Conservation (phyloP, 345 rosid species). For the Psidium friedrichsthalianum region DNA sequence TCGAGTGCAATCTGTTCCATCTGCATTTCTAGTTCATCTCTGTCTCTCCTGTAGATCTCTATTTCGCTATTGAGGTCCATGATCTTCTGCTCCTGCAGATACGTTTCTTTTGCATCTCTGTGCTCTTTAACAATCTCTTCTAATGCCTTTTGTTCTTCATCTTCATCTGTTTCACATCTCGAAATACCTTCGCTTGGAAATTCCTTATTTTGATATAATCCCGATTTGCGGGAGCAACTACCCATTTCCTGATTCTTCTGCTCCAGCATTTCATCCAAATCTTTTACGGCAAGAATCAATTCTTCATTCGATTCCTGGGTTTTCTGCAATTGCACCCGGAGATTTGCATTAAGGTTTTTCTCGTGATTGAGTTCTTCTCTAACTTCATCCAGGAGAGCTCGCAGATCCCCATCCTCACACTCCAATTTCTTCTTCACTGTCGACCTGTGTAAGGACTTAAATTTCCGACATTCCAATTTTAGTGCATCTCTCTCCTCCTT, state of each 20-base stretch:
- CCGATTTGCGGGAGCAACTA: constrained; percentile 13
- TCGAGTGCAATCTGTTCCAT: constrained; percentile 96
- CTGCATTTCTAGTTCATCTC: constrained; percentile 80
- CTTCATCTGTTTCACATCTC: constrained; percentile 47
- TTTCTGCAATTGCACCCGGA: constrained; percentile 74
- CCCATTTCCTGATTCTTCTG: constrained; percentile 29
- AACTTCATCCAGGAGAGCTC: constrained; percentile 54
- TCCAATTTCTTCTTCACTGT: constrained; percentile 39
- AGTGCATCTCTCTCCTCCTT: constrained; percentile 67
- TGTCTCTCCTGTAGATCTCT: constrained; percentile 69
- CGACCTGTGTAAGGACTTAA: constrained; percentile 38
- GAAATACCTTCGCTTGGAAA: constrained; percentile 8
- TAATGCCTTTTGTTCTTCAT: constrained; percentile 79
- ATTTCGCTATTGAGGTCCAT: constrained; percentile 57
- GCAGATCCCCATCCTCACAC: constrained; percentile 47
- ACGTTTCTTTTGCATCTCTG: constrained; percentile 34
- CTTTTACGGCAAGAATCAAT: constrained; percentile 82
- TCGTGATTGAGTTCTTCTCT: constrained; percentile 66
- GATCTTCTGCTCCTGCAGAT: constrained; percentile 55
- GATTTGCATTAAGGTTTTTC: constrained; percentile 57
- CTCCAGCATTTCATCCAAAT: constrained; percentile 71
- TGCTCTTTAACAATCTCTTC: constrained; percentile 76
- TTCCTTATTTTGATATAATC: constrained; percentile 10
- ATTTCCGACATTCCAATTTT: constrained; percentile 42
- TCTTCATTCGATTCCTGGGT: constrained; percentile 82